These are phyloP conservation scores for Vigna radiata DNA, from an alignment of 306 rosid genomes.

Conservation along the genomic window DNA sequence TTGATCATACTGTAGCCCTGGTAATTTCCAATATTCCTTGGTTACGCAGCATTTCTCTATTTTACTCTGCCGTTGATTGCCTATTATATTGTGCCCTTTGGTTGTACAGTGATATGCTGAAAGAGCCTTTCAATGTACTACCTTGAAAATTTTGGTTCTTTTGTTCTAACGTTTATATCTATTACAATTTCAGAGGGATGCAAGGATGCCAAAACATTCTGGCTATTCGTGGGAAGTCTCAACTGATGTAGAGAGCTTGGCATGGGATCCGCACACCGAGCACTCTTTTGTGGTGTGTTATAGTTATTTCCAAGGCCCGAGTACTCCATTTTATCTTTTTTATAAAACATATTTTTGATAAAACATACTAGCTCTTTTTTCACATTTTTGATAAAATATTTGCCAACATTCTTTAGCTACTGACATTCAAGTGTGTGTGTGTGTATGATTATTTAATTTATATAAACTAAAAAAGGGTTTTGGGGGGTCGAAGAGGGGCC, in stretches of 20 bases:
- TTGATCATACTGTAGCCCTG: conserved; percentile 84
- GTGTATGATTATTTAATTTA: background rate
- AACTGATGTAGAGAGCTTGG: conserved; percentile 92
- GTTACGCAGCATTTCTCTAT: conserved; percentile 7
- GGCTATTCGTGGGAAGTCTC: conserved; percentile 85
- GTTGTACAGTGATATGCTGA: conserved; percentile 21
- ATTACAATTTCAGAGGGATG: conserved; percentile 79
- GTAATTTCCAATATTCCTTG: conserved; percentile 56
- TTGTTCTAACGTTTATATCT: conserved; percentile 23
- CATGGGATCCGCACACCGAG: conserved; percentile 93
- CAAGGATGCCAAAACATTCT: conserved; percentile 77
- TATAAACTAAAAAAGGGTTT: background rate
- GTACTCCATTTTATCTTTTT: background rate
- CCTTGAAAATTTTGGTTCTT: background rate
- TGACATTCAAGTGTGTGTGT: background rate
- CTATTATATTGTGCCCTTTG: conserved; percentile 2
- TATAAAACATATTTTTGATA: background rate
- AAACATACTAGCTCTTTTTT: background rate
- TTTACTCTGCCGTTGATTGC: conserved; percentile 18
- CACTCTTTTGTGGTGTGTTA: conserved; percentile 82
- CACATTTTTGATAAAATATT: background rate
- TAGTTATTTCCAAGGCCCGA: conserved; percentile 33
- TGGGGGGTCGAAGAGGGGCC: background rate
- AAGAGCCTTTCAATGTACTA: conserved; percentile 12
- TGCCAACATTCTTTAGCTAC: background rate